Conservation (phyloP, 169 alveolate genomes). For the Babesia bovis region DNA sequence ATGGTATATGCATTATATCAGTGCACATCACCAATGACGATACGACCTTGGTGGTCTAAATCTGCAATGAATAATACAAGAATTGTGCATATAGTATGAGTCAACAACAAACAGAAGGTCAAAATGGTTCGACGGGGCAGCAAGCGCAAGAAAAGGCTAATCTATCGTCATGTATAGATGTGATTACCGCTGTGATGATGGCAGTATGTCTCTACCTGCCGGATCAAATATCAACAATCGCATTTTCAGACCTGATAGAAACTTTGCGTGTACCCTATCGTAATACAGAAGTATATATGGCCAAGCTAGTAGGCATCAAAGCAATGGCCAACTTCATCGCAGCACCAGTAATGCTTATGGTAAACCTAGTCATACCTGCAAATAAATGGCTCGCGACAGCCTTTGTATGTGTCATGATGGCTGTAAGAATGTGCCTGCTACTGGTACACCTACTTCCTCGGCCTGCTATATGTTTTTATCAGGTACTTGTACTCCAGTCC, state of each 20-base stretch:
- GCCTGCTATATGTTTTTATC: constrained; percentile 8
- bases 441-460: neutral
- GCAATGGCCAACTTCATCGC: constrained; percentile 15
- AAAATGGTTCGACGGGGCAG: neutral
- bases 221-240: constrained; percentile 21
- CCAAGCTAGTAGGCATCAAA: constrained; percentile 39
- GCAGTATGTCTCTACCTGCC: constrained; percentile 54
- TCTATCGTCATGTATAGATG: neutral
- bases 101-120: too few species aligned
- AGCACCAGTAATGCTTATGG: neutral
- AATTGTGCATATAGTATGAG: too few species aligned
- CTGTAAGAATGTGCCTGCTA: neutral
- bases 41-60: too few species aligned
- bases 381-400: neutral
- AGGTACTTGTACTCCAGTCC: constrained; percentile 12
- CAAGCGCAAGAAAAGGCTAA: neutral
- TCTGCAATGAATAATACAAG: too few species aligned
- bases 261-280: neutral
- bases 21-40: too few species aligned
- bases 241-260: constrained; percentile 44
- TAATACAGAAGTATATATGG: constrained; percentile 27
- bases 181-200: constrained; percentile 10
- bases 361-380: neutral
- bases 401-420: neutral
- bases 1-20: too few species aligned